Conservation (phyloP, 2,329 filamentous ascomycete species). For the Herpotrichia juniperi region DNA sequence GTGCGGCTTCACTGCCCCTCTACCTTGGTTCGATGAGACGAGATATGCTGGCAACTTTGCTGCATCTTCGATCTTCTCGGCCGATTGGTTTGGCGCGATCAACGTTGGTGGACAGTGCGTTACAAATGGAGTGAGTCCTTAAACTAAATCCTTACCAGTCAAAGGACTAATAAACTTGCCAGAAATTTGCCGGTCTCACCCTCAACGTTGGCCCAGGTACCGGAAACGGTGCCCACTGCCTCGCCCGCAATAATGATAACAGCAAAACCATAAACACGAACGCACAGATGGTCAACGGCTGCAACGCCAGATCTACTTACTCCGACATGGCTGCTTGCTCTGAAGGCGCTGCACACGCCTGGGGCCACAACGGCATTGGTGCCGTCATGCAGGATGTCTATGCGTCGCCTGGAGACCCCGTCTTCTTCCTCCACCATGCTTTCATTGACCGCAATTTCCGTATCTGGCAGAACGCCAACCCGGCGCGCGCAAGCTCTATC, state of each 20-base stretch:
- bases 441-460: constrained; percentile 58
- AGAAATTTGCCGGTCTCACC: constrained; percentile 40
- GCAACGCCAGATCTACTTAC: constrained; percentile 30
- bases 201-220: constrained; percentile 38
- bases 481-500: constrained; percentile 37
- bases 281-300: constrained; percentile 33
- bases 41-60: constrained; percentile 36
- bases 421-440: constrained; percentile 58
- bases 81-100: constrained; percentile 33
- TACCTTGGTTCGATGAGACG: constrained; percentile 48
- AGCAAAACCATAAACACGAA: constrained; percentile 33
- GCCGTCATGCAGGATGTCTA: constrained; percentile 42
- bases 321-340: constrained; percentile 36
- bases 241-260: constrained; percentile 35
- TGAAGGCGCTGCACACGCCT: constrained; percentile 39
- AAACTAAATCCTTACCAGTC: not conserved
- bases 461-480: constrained; percentile 54
- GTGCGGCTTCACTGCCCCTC: constrained; percentile 48
- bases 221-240: constrained; percentile 35
- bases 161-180: not conserved
- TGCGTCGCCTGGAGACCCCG: constrained; percentile 40
- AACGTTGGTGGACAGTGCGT: constrained; percentile 33
- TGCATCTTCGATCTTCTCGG: constrained; percentile 37
- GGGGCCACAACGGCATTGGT: constrained; percentile 44
- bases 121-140: constrained; percentile 37